phyloP scores from a whole-genome alignment of 768 basidiomycete genomes.

The Pisolithus albus region DNA sequence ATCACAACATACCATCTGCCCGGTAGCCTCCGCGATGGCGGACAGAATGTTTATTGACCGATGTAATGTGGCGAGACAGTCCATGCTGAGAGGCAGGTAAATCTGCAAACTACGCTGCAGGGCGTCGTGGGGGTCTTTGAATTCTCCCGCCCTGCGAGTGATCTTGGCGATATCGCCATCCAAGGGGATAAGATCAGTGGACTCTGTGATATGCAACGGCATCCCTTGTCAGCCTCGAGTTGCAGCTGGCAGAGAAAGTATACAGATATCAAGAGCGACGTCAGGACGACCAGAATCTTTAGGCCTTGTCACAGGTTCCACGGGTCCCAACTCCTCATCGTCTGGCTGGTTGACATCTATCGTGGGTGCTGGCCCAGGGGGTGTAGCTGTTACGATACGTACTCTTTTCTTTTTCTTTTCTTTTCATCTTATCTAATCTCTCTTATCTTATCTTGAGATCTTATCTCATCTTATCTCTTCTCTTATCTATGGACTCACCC shows the following conservation, averaged over 20 bases:
- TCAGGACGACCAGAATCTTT: slow-evolving; percentile 70
- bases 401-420: no score
- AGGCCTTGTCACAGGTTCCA: slow-evolving; percentile 13
- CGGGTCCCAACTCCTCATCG: no score
- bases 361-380: no score
- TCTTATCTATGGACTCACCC: no score
- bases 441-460: no score
- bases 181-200: slow-evolving; percentile 80
- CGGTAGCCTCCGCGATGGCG: slow-evolving; percentile 61
- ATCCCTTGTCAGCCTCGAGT: not conserved
- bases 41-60: slow-evolving; percentile 62
- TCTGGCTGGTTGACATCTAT: no score
- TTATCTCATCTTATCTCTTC: no score
- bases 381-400: no score
- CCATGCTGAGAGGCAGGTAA: slow-evolving; percentile 88
- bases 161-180: slow-evolving; percentile 80
- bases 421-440: no score
- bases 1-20: slow-evolving; percentile 58
- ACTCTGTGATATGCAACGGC: slow-evolving; percentile 66
- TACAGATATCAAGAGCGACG: slow-evolving; percentile 70
- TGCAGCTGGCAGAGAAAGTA: not conserved
- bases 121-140: slow-evolving; percentile 79
- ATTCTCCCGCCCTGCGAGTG: slow-evolving; percentile 81
- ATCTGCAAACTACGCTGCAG: slow-evolving; percentile 85
- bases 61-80: slow-evolving; percentile 77